Evolutionary conservation across 1,284 basidiomycete species (phyloP).

Genomic region (Cryptococcus hybrid): DNA sequence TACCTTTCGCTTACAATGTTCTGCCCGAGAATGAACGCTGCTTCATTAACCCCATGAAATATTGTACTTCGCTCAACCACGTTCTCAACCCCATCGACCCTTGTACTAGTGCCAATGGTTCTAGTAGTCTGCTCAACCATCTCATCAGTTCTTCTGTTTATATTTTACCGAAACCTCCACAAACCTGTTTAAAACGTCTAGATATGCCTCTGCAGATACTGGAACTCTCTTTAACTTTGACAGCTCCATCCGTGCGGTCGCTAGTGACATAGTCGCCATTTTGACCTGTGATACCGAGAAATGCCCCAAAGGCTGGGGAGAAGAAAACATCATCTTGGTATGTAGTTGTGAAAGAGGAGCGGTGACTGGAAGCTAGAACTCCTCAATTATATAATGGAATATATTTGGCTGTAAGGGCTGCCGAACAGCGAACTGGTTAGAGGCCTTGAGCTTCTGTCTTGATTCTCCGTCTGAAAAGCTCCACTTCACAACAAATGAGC

Average conservation of each 20-base stretch:
- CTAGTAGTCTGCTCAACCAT: conserved; percentile 23
- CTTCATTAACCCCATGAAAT: conserved; percentile 30
- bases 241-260: conserved; percentile 30
- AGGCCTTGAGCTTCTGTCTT: no score
- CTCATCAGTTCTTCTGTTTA: not conserved
- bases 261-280: conserved; percentile 29
- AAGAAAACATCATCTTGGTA: conserved; percentile 35
- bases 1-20: conserved; percentile 25
- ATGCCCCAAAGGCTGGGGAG: conserved; percentile 35
- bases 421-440: no score
- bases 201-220: conserved; percentile 27
- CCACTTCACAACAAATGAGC: no score
- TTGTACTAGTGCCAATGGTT: conserved; percentile 33
- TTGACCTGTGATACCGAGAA: conserved; percentile 29
- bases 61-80: conserved; percentile 37
- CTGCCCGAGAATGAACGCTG: conserved; percentile 33
- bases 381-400: no score
- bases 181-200: conserved; percentile 37
- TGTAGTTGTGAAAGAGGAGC: no score
- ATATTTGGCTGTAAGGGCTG: no score
- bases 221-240: conserved; percentile 26
- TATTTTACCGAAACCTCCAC: conserved; percentile 1
- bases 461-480: no score
- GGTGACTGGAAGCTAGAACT: no score
- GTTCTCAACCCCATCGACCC: conserved; percentile 30